These are phyloP conservation scores for Fusarium sulawesiense DNA, from an alignment of 2,329 filamentous ascomycete species.

Conservation along the genomic window DNA sequence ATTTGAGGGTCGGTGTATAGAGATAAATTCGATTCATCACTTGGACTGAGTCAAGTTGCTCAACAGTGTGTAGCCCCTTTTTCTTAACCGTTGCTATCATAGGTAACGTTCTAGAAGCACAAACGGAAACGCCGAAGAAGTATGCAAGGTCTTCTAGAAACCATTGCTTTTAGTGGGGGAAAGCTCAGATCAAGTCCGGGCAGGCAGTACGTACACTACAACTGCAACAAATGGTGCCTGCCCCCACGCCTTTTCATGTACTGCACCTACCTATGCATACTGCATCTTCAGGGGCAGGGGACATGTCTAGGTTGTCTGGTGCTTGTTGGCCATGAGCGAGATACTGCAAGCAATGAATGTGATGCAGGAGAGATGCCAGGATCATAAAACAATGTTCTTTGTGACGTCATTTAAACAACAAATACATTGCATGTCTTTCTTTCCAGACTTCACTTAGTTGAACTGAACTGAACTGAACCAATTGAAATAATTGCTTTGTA, in stretches of 20 bases:
- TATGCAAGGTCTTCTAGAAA: conserved; percentile 20
- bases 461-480: background rate
- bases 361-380: conserved; percentile 19
- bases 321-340: conserved; percentile 4
- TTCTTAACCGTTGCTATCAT: background rate
- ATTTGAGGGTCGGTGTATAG: background rate
- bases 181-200: background rate
- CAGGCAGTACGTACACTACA: background rate
- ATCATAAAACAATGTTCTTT: background rate
- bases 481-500: background rate
- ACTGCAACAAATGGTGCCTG: background rate
- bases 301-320: background rate
- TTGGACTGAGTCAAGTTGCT: conserved; percentile 9
- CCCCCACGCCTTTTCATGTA: conserved; percentile 5
- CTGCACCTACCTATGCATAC: background rate
- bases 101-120: conserved; percentile 16
- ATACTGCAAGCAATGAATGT: conserved; percentile 20
- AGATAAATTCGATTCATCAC: background rate
- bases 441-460: background rate
- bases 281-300: conserved; percentile 15
- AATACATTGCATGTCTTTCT: background rate
- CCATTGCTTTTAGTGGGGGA: conserved; percentile 1
- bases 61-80: background rate
- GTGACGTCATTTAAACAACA: conserved; percentile 13
- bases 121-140: conserved; percentile 23